Evolutionary conservation across 441 rosid genomes (phyloP), one percentile per base, ranked within the genome.

Genomic region (Cnidoscolus chayamansa): DNA sequence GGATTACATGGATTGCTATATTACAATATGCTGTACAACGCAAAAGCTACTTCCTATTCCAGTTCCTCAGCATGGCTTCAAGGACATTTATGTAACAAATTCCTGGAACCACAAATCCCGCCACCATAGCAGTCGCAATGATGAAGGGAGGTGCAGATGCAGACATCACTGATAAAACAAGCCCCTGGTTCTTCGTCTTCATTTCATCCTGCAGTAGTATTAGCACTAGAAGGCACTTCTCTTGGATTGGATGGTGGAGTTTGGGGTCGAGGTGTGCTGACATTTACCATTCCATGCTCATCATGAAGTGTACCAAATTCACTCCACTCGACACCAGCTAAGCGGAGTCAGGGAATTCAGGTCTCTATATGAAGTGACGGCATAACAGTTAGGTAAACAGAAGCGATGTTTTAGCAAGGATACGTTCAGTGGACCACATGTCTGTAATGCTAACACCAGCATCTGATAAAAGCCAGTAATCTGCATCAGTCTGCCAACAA

Each of bases 391-490:
- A 48, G 32, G 16, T 7, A 63, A 47, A 55, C 12, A 32, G 62
- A 74, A 16, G 37, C 61, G 71, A 68, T 16, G 75, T 43, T 54
- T 51, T 72, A 47, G 43, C 17, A 78, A 90, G 95, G 95, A 93
- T 95, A 92, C 99, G 67, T 76, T 91, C 99, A 57, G 82, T 82
- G 59, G 75, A 86, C 98, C 99, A 95, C 77, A 91, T 84, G 82
- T 93, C 96, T 19, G 98, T 92, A 73, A 91, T 89, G 87, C 98
- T 93, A 75, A 93, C 87, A 30, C 82, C 92, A n/a, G 89, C 87
- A 74, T 93, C 99, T 77, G 99, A 92, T 84, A 85, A 85, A 65
- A 95, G 95, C 98, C 97, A 91, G 86, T 93, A 95, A 84, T 95
- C 99, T 68, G 88, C 92, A 69, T 86, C 94, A 77, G 84, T 85